Percentiles rank a stretch among this genome's conserved stretches.
These are phyloP conservation scores for Hura crepitans DNA, from an alignment of 441 rosid genomes.

Conservation along the genomic window DNA sequence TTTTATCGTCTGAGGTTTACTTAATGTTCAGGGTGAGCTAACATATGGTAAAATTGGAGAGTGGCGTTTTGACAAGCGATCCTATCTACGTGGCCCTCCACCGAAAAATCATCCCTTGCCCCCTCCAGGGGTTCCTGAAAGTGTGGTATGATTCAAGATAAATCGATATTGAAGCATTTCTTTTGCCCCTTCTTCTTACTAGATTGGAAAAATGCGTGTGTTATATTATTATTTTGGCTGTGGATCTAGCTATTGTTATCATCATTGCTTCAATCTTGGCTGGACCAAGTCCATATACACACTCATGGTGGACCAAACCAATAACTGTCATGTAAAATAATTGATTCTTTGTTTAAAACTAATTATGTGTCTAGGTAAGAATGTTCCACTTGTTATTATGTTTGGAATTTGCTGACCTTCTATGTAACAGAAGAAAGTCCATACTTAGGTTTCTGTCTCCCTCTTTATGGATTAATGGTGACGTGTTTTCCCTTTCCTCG, in stretches of 20 bases:
- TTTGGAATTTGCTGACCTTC: too few species aligned
- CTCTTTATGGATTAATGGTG: background rate
- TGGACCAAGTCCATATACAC: too few species aligned
- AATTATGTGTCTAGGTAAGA: too few species aligned
- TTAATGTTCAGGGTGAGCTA: slow-evolving; percentile 43
- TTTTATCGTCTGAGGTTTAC: background rate
- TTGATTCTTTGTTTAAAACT: too few species aligned
- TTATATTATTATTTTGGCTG: background rate
- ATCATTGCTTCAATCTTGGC: too few species aligned
- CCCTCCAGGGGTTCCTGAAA: slow-evolving; percentile 66
- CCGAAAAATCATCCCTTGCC: slow-evolving; percentile 63
- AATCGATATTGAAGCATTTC: background rate
- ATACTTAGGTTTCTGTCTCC: background rate
- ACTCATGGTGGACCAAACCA: too few species aligned
- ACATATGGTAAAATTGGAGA: slow-evolving; percentile 62
- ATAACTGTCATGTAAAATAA: too few species aligned
- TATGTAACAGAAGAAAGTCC: too few species aligned
- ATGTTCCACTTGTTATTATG: too few species aligned
- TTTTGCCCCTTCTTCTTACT: background rate
- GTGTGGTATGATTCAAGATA: slow-evolving; percentile 49
- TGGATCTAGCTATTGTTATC: too few species aligned
- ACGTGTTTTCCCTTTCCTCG: background rate
- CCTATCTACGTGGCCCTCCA: slow-evolving; percentile 49
- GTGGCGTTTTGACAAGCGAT: slow-evolving; percentile 71
- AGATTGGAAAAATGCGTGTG: background rate